phyloP scores from a whole-genome alignment of 352 stramenopile species.

The Lagenidium giganteum region DNA sequence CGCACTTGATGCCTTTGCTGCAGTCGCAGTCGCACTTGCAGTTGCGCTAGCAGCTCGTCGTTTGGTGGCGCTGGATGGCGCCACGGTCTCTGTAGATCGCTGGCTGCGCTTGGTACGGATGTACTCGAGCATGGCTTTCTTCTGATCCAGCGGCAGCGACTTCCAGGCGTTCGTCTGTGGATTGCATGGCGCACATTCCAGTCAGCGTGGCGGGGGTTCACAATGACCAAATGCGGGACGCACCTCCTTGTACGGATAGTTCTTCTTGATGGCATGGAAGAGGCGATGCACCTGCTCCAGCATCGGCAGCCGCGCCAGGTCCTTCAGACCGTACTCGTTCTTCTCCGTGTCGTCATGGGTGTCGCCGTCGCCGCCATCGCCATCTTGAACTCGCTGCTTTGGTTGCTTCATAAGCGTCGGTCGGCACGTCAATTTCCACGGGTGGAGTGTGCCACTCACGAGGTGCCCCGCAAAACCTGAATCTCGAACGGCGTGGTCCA shows the following conservation, averaged over 20 bases:
- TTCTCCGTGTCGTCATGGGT: constrained; percentile 21
- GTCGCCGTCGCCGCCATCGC: not conserved
- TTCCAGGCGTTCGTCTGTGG: constrained; percentile 69
- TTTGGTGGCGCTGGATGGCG: not conserved
- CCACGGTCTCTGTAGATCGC: constrained; percentile 11
- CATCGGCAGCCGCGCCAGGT: constrained; percentile 59
- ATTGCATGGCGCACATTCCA: not conserved
- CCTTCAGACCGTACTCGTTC: constrained; percentile 68
- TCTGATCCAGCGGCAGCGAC: constrained; percentile 66
- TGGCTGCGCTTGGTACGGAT: constrained; percentile 61
- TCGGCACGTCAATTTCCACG: too few relatives aligned
- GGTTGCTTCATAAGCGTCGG: too few relatives aligned
- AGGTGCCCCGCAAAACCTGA: too few relatives aligned
- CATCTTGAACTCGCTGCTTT: not conserved
- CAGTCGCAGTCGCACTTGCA: not conserved
- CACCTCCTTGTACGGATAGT: constrained; percentile 83
- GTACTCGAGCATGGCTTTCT: constrained; percentile 77
- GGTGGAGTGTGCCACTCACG: too few relatives aligned
- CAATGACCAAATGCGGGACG: not conserved
- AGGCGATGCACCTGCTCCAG: constrained; percentile 82
- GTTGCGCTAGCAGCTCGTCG: constrained; percentile 3
- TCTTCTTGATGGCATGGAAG: constrained; percentile 76
- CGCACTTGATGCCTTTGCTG: not conserved
- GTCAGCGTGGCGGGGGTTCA: not conserved
- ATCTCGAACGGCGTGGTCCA: too few relatives aligned